These are phyloP conservation scores for Mortierella alpina DNA, from an alignment of 192 early-diverging fungal species.

Conservation along the genomic window DNA sequence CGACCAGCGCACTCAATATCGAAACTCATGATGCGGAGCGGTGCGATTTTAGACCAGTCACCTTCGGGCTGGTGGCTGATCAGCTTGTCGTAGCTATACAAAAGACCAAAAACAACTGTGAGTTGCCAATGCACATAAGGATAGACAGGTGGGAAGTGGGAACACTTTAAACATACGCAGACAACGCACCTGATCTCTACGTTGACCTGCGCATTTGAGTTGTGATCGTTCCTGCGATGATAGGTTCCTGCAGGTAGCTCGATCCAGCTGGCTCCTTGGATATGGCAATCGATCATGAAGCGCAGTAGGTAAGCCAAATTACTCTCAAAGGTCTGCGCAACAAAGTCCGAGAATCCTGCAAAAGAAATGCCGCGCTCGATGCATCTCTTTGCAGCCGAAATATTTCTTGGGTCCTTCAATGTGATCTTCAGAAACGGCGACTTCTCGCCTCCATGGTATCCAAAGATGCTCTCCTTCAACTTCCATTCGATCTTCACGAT, in stretches of 20 bases:
- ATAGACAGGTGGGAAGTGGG: not conserved
- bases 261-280: conserved; percentile 92
- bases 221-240: conserved; percentile 52
- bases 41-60: conserved; percentile 94
- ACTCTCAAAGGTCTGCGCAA: conserved; percentile 81
- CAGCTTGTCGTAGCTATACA: conserved; percentile 74
- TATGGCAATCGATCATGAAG: conserved; percentile 95
- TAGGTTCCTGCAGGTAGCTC: conserved; percentile 87
- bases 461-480: conserved; percentile 84
- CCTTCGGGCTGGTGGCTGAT: conserved; percentile 87
- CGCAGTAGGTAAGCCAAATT: conserved; percentile 88
- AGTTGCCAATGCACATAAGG: not conserved
- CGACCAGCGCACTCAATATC: conserved; percentile 99
- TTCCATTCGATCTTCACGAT: conserved; percentile 77
- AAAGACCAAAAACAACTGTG: not conserved
- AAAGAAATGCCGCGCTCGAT: conserved; percentile 50
- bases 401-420: conserved; percentile 64
- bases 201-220: conserved; percentile 84
- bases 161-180: not conserved
- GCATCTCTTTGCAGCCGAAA: conserved; percentile 31
- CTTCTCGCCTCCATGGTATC: conserved; percentile 86
- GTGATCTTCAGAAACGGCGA: conserved; percentile 85
- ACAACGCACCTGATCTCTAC: conserved; percentile 72
- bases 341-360: conserved; percentile 20
- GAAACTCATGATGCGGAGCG: conserved; percentile 93